Base-by-base conservation (phyloP, 139 green algal genomes). In the Chlorella sp. region DNA sequence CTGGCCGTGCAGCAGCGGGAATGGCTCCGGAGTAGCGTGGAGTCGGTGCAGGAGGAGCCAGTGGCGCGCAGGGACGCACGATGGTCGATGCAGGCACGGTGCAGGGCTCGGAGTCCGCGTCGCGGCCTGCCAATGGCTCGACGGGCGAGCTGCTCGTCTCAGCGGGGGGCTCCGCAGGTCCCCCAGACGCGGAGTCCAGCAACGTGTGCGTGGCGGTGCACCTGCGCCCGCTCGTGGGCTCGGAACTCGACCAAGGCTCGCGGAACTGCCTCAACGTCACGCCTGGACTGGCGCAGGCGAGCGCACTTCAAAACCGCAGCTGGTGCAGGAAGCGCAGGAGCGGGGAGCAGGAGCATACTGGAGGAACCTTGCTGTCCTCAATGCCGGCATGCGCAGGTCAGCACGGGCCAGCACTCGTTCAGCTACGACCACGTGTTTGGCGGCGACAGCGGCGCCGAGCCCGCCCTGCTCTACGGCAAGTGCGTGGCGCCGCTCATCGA, bases 391-490 rank as follows among this genome's bases (percentile, higher is more conserved):
- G 10, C 17, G 36, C 80, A 93, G 88, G 70, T 91, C 1, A 70
- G 59, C 0, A 77, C 69, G 30, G 82, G 79, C 1, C 74, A 81
- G 20, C 88, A 95, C 67, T 75, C 61, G 0, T 97, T 94, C 75
- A 91, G 82, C 0, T 97, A 93, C 65, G 92, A 97, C 74, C 74
- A 91, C 66, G 90, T 96, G 2, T 97, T 90, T 79, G 90, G 91
- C 1, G 79, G 76, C 1, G 71, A 81, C n/a, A 69, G 65, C 1
- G 87, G 80, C 0, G n/a, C 71, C 24, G 49, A 69, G 1, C 67
- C 83, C 0, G 62, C 67, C 10, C 36, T 72, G 27, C 83, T 97
- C 1, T 97, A 93, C 75, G 22, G 72, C 0, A 60, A 84, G 2
- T 95, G 89, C 49, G 88, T 97, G 1, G 69, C 86, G 23, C 90